Evolutionary conservation across 805 yeast genomes (phyloP).

Genomic region (Myxozyma neotropica): DNA sequence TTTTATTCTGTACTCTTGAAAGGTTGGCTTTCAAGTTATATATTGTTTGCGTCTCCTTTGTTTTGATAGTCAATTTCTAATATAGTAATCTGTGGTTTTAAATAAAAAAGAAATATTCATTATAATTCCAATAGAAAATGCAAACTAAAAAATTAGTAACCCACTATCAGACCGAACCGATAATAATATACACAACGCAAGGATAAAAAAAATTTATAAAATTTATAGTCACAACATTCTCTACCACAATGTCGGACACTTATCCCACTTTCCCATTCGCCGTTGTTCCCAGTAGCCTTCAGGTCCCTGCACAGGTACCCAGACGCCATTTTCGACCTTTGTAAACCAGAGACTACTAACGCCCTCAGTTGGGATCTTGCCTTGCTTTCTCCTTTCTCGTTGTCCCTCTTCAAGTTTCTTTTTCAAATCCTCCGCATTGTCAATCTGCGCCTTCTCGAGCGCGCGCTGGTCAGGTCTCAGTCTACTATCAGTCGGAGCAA

Average conservation of each 20-base stretch:
- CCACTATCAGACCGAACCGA: too few relatives aligned
- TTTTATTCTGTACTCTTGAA: too few relatives aligned
- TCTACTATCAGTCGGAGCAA: constrained; percentile 90
- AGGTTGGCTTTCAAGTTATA: too few relatives aligned
- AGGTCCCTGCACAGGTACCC: constrained; percentile 31
- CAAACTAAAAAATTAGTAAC: too few relatives aligned
- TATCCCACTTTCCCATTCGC: constrained; percentile 19
- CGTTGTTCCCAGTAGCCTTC: constrained; percentile 30
- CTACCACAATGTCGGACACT: constrained; percentile 27
- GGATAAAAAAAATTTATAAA: too few relatives aligned
- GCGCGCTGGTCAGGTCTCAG: constrained; percentile 79
- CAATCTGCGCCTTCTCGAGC: constrained; percentile 71
- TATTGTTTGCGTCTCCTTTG: too few relatives aligned
- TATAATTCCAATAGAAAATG: too few relatives aligned
- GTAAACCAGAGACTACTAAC: constrained; percentile 25
- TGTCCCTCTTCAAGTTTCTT: constrained; percentile 74
- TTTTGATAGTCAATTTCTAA: too few relatives aligned
- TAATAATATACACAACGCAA: neutral
- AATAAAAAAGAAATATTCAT: too few relatives aligned
- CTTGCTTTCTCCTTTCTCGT: constrained; percentile 65
- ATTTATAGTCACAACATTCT: too few relatives aligned
- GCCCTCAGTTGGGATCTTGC: constrained; percentile 30
- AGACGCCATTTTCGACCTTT: constrained; percentile 27
- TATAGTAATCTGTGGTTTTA: too few relatives aligned
- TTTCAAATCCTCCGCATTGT: constrained; percentile 72